Percentiles rank a stretch among this genome's conserved stretches.
Conservation (phyloP, 78 protist species). For the Guillardia theta region DNA sequence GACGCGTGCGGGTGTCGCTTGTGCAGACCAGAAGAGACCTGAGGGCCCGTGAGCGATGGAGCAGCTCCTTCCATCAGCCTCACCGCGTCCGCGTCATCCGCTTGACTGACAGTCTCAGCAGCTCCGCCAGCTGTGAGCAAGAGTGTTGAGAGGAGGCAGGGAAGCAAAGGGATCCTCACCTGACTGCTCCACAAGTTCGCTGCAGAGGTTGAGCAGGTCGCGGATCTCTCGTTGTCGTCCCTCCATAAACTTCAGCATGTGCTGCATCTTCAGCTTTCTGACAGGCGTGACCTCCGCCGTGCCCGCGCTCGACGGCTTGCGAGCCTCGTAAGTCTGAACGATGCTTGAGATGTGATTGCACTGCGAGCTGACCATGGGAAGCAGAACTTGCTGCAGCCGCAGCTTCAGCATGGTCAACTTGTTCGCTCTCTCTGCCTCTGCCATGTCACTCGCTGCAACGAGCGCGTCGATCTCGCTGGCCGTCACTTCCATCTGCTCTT, state of each 20-base stretch:
- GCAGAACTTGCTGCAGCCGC: neutral
- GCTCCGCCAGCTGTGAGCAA: too few species aligned
- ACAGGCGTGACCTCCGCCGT: neutral
- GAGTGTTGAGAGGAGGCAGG: too few species aligned
- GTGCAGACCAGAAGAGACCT: too few species aligned
- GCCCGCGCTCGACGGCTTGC: neutral
- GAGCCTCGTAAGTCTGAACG: neutral
- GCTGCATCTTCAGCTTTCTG: neutral
- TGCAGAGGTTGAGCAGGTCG: constrained; percentile 10
- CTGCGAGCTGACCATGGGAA: neutral
- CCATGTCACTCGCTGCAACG: neutral
- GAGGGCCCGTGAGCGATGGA: too few species aligned
- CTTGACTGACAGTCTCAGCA: too few species aligned
- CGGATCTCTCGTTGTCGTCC: neutral
- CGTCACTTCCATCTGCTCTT: neutral
- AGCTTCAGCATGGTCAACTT: neutral
- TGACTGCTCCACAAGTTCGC: neutral
- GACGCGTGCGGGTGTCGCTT: too few species aligned
- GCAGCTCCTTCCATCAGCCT: too few species aligned
- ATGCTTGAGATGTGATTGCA: neutral
- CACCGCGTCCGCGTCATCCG: too few species aligned
- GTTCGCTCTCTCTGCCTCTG: neutral
- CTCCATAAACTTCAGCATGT: neutral
- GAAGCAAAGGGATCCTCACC: too few species aligned
- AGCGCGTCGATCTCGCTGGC: neutral